phyloP scores from a whole-genome alignment of 768 basidiomycete species.

The Galerina marginata region DNA sequence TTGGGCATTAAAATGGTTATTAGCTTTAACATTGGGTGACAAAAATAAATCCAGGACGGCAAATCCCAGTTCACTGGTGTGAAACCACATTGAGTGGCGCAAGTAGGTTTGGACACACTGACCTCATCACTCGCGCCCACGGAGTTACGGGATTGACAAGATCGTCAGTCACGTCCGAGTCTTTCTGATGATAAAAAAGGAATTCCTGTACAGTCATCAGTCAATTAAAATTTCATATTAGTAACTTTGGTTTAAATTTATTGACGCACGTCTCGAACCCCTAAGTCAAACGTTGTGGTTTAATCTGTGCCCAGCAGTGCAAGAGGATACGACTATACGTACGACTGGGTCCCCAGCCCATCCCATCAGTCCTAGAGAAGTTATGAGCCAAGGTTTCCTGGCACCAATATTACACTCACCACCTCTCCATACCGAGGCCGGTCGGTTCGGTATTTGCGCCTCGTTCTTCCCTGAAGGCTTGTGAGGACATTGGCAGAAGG shows the following conservation, averaged over 20 bases:
- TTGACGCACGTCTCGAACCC: conserved; percentile 55
- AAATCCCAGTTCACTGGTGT: conserved; percentile 19
- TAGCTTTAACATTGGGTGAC: conserved; percentile 3
- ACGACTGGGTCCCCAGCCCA: conserved; percentile 89
- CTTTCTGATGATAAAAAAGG: conserved; percentile 84
- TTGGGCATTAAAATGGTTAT: conserved; percentile 18
- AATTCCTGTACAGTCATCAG: conserved; percentile 62
- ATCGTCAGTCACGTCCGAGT: conserved; percentile 63
- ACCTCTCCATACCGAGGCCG: conserved; percentile 87
- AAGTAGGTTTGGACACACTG: conserved; percentile 15
- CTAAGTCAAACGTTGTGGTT: conserved; percentile 33
- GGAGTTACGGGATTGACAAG: conserved; percentile 64
- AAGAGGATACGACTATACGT: conserved; percentile 37
- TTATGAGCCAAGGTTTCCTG: neutral
- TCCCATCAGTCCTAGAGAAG: conserved; percentile 54
- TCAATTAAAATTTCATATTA: conserved; percentile 24
- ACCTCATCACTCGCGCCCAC: conserved; percentile 80
- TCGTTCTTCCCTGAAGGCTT: conserved; percentile 67
- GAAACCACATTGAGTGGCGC: conserved; percentile 17
- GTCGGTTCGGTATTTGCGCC: conserved; percentile 82
- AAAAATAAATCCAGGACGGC: conserved; percentile 13
- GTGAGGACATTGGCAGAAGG: neutral
- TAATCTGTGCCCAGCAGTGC: conserved; percentile 4
- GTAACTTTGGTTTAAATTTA: conserved; percentile 20
- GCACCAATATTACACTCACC: conserved; percentile 43